Evolutionary conservation across 1,284 basidiomycete genomes (phyloP).

Genomic region (Boletus smithii): DNA sequence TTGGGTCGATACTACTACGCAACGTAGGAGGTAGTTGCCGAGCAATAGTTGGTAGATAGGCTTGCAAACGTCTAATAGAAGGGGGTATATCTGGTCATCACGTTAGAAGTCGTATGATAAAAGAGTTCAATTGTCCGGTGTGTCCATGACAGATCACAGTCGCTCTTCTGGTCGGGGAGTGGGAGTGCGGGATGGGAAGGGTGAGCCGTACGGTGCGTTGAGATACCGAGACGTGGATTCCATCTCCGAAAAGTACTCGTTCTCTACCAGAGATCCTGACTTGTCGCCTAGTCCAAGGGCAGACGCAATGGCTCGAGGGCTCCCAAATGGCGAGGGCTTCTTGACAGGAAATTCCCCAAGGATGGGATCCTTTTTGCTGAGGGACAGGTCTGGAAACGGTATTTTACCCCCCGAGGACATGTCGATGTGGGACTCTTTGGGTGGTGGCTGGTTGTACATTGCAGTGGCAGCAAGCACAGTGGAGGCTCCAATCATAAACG

Average conservation of each 20-base stretch:
- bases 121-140: constrained; percentile 18
- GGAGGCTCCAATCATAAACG: constrained; percentile 81
- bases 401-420: constrained; percentile 37
- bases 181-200: constrained; percentile 57
- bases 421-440: constrained; percentile 43
- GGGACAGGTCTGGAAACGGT: constrained; percentile 51
- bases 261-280: constrained; percentile 31
- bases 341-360: constrained; percentile 51
- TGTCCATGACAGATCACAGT: constrained; percentile 24
- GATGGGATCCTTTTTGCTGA: constrained; percentile 52
- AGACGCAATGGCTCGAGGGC: constrained; percentile 45
- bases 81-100: constrained; percentile 36
- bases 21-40: constrained; percentile 23
- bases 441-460: constrained; percentile 74
- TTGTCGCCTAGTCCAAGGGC: constrained; percentile 43
- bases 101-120: constrained; percentile 35
- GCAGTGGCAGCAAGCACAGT: constrained; percentile 87
- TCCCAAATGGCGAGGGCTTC: constrained; percentile 50
- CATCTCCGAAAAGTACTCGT: constrained; percentile 46
- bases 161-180: constrained; percentile 44
- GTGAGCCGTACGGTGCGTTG: constrained; percentile 63
- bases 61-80: constrained; percentile 35
- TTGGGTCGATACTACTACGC: constrained; percentile 25
- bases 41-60: constrained; percentile 35
- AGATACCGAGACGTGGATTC: constrained; percentile 55